Evolutionary conservation across 331 rosid species (phyloP).

Genomic region (Quercus phellos): DNA sequence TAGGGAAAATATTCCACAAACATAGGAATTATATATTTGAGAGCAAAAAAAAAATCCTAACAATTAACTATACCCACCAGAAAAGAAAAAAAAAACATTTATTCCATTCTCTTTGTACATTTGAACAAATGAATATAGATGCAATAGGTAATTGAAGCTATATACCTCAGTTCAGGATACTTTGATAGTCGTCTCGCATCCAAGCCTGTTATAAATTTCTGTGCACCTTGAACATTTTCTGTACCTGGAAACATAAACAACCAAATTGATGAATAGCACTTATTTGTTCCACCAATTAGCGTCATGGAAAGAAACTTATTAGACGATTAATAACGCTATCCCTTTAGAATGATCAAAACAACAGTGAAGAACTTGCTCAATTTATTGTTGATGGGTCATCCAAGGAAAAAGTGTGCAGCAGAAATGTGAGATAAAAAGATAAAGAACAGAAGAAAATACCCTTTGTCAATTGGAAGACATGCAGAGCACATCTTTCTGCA

Average conservation of each 20-base stretch:
- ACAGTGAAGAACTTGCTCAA: background rate
- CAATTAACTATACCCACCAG: no score
- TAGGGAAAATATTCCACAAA: no score
- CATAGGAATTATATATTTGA: no score
- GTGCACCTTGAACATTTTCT: slow-evolving; percentile 84
- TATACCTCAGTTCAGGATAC: slow-evolving; percentile 73
- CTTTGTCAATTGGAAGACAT: slow-evolving; percentile 68
- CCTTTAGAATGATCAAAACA: background rate
- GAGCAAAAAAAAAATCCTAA: background rate
- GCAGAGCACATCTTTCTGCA: slow-evolving; percentile 87
- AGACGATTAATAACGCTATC: background rate
- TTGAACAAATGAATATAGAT: background rate
- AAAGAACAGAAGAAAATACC: slow-evolving; percentile 45
- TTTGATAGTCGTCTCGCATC: slow-evolving; percentile 90
- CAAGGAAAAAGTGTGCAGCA: background rate
- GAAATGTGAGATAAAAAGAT: slow-evolving; percentile 7
- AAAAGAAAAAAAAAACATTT: background rate
- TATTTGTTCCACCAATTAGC: background rate
- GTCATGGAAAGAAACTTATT: background rate
- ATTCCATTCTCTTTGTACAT: background rate
- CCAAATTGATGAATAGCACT: background rate
- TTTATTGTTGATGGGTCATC: background rate
- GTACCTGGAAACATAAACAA: slow-evolving; percentile 47
- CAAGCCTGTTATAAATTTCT: slow-evolving; percentile 88
- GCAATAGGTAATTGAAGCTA: slow-evolving; percentile 6